Evolutionary conservation across 345 rosid genomes (phyloP), one percentile per base, ranked within the genome.

Genomic region (Adansonia digitata): DNA sequence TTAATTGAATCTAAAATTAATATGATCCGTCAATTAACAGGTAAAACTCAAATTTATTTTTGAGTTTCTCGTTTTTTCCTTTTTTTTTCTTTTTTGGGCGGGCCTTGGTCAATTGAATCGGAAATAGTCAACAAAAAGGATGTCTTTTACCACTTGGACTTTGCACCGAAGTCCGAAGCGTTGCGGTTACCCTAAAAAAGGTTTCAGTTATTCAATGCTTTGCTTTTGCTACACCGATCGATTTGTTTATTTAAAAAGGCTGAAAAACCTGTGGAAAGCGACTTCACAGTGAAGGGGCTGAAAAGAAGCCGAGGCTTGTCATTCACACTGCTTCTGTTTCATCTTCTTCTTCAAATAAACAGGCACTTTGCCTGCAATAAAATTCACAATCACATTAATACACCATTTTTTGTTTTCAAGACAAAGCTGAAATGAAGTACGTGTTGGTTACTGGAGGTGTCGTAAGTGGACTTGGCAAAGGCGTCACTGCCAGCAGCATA

Each of bases 391-490:
- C 17, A 12, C 27, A n/a, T 61, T 37, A 35, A 15, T 8, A 24
- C 27, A 27, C 5, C 18, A 27, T 14, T 24, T 5, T 15, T n/a
- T n/a, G n/a, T n/a, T n/a, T 17, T 15, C 18, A 3, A 59, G n/a
- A 51, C 14, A 55, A n/a, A n/a, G 37, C 60, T 57, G 53, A 48
- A 82, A 94, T 94, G 97, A 94, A 94, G 91, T 94, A 88, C 86
- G 97, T 94, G 37, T 74, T 94, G 80, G 95, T 94, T 56, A 88
- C 97, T 2, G 98, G 97, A 39, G 98, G 98, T 79, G 98, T 94
- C 39, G 98, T 94, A 40, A 94, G 98, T 72, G 98, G 98, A 31
- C 94, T 94, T 51, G 98, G 98, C 73, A 94, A 94, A 78, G 98
- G 98, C 82, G 98, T 94, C 69, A 92, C 97, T 0, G 97, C 98